phyloP scores from a whole-genome alignment of 768 basidiomycete genomes.

The Termitomyces sp. region DNA sequence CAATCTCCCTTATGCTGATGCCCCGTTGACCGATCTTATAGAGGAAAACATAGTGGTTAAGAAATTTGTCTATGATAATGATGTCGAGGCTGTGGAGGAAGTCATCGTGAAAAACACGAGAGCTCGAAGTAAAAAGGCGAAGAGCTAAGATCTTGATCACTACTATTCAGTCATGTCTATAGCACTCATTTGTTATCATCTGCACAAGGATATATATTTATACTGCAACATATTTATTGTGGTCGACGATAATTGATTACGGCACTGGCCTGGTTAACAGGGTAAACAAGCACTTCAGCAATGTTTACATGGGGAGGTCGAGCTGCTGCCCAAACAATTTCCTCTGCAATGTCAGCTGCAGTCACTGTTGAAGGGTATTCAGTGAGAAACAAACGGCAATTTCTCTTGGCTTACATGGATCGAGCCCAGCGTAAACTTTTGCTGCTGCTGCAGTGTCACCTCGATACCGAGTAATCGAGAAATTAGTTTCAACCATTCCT shows the following conservation, averaged over 20 bases:
- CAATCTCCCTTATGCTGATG: slow-evolving; percentile 58
- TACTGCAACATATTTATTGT: slow-evolving; percentile 20
- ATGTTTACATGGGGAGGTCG: slow-evolving; percentile 92
- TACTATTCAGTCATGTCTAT: slow-evolving; percentile 7
- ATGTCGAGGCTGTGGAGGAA: slow-evolving; percentile 36
- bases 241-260: slow-evolving; percentile 56
- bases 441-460: slow-evolving; percentile 82
- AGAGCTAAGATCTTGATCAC: slow-evolving; percentile 21
- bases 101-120: slow-evolving; percentile 50
- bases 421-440: slow-evolving; percentile 86
- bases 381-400: background rate
- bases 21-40: slow-evolving; percentile 53
- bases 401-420: slow-evolving; percentile 62
- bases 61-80: slow-evolving; percentile 79
- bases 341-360: slow-evolving; percentile 89
- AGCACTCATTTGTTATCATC: slow-evolving; percentile 15
- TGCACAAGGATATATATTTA: slow-evolving; percentile 13
- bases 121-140: slow-evolving; percentile 50
- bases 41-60: slow-evolving; percentile 69
- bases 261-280: slow-evolving; percentile 75
- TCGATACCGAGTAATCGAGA: slow-evolving; percentile 86
- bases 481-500: slow-evolving; percentile 91
- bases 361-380: slow-evolving; percentile 47
- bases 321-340: slow-evolving; percentile 95
- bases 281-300: slow-evolving; percentile 75